Evolutionary conservation across 805 yeast species (phyloP).

Genomic region (Wickerhamiella shivajii): DNA sequence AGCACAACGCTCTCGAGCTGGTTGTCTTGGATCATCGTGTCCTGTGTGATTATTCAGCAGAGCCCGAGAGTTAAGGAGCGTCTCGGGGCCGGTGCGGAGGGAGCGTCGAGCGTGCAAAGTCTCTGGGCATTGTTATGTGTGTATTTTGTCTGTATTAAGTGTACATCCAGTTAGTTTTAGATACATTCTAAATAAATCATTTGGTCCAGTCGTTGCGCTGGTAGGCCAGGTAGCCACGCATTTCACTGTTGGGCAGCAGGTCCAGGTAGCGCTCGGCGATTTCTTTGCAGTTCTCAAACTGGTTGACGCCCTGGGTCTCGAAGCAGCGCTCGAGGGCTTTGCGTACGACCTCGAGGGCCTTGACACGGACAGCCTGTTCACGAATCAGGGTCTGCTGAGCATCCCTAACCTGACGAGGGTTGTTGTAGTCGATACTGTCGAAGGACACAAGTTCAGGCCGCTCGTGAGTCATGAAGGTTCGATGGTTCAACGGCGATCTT

Average conservation of each 20-base stretch:
- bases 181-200: too few relatives aligned
- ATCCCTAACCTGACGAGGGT: constrained; percentile 42
- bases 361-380: constrained; percentile 65
- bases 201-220: constrained; percentile 80
- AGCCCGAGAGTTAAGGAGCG: too few relatives aligned
- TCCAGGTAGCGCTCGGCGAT: constrained; percentile 55
- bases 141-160: too few relatives aligned
- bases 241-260: constrained; percentile 53
- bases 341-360: constrained; percentile 52
- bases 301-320: constrained; percentile 47
- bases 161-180: too few relatives aligned
- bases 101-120: too few relatives aligned
- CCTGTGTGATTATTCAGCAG: too few relatives aligned
- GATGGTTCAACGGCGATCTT: too few relatives aligned
- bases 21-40: constrained; percentile 69
- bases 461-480: constrained; percentile 18
- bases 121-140: too few relatives aligned
- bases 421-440: constrained; percentile 66
- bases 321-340: constrained; percentile 64
- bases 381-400: constrained; percentile 70
- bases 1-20: constrained; percentile 65
- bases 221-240: constrained; percentile 67
- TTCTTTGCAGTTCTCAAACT: constrained; percentile 65
- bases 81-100: too few relatives aligned
- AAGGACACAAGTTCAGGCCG: constrained; percentile 62